Conservation (phyloP, 257 asterid genomes). For the Solanum appendiculatum region DNA sequence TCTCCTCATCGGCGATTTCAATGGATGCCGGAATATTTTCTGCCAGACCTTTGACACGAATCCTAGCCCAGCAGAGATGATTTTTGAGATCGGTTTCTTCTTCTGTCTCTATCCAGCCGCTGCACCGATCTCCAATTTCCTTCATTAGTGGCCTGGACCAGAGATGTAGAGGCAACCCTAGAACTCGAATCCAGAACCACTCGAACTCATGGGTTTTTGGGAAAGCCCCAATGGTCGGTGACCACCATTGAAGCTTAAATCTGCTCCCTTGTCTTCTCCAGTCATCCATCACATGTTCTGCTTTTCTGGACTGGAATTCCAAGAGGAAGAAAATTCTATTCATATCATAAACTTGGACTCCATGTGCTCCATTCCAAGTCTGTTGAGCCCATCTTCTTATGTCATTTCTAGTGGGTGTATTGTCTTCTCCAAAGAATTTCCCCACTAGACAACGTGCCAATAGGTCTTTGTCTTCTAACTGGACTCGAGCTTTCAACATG, state of each 20-base stretch:
- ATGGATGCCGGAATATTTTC: no score
- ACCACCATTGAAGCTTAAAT: neutral
- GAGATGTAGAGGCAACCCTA: neutral
- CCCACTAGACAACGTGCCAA: neutral
- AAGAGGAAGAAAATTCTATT: neutral
- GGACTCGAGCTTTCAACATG: neutral
- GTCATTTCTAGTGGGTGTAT: neutral
- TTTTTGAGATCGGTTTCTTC: no score
- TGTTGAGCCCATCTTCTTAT: neutral
- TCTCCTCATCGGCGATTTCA: no score
- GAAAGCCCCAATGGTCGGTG: neutral
- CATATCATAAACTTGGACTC: neutral
- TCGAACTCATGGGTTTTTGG: neutral
- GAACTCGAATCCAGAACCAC: neutral
- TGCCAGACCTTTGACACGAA: no score
- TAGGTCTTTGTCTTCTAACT: neutral
- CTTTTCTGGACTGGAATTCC: neutral
- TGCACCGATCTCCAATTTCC: no score
- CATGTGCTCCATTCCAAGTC: neutral
- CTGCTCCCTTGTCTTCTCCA: neutral
- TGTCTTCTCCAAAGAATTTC: neutral
- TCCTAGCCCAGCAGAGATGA: no score
- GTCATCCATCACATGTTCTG: neutral
- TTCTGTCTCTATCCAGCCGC: no score
- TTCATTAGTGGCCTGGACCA: no score